Evolutionary conservation across 1,139 yeast species (phyloP).

Genomic region (Magnusiomyces paraingens): DNA sequence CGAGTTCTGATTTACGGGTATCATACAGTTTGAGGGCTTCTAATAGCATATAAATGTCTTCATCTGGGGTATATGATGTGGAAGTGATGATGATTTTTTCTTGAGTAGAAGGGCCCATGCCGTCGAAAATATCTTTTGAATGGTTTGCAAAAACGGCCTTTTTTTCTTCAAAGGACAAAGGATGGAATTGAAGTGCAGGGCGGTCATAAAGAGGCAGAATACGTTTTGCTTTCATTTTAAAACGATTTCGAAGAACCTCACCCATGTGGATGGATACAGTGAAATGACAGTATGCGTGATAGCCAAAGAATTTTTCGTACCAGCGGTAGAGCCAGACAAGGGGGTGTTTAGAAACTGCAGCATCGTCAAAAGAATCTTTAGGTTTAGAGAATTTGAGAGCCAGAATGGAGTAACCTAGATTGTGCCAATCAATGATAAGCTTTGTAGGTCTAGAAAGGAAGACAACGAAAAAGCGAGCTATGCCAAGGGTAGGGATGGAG

Average conservation of each 20-base stretch:
- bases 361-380: background rate
- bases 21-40: slow-evolving; percentile 65
- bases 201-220: slow-evolving; percentile 36
- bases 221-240: slow-evolving; percentile 42
- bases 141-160: slow-evolving; percentile 36
- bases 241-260: slow-evolving; percentile 47
- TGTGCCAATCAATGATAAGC: slow-evolving; percentile 92
- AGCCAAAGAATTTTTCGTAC: slow-evolving; percentile 44
- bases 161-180: slow-evolving; percentile 36
- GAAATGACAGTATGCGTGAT: slow-evolving; percentile 59
- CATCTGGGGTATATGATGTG: slow-evolving; percentile 95
- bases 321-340: slow-evolving; percentile 52
- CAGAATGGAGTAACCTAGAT: slow-evolving; percentile 79
- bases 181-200: slow-evolving; percentile 55
- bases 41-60: slow-evolving; percentile 66
- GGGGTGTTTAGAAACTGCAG: slow-evolving; percentile 40
- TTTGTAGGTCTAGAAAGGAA: slow-evolving; percentile 52
- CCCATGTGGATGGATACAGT: slow-evolving; percentile 81
- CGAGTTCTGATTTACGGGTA: slow-evolving; percentile 3
- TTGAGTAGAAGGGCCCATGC: slow-evolving; percentile 27
- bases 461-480: slow-evolving; percentile 51
- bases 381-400: slow-evolving; percentile 48
- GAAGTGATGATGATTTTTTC: slow-evolving; percentile 72
- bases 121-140: slow-evolving; percentile 38
- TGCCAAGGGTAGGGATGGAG: slow-evolving; percentile 68